Percentiles rank a stretch among this genome's conserved stretches.
Evolutionary conservation across 2,329 filamentous ascomycete species (phyloP).

Genomic region (Monosporascus sp.): DNA sequence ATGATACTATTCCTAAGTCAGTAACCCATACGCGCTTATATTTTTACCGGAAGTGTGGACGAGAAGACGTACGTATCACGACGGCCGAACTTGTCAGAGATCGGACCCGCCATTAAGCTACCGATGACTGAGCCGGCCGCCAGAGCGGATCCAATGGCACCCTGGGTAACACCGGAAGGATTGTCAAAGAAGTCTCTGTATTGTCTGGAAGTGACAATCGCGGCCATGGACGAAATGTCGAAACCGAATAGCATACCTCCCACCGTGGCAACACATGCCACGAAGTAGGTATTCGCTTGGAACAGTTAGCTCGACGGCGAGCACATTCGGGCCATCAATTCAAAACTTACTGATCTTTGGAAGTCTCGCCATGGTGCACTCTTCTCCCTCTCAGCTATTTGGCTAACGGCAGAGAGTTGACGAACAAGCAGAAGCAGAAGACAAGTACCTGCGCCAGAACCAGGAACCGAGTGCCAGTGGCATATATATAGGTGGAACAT

Average conservation of each 20-base stretch:
- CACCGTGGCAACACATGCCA: constrained; percentile 24
- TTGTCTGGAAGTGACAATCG: constrained; percentile 46
- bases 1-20: constrained; percentile 28
- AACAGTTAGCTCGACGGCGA: constrained; percentile 3
- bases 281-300: constrained; percentile 26
- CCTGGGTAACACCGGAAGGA: constrained; percentile 40
- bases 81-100: constrained; percentile 45
- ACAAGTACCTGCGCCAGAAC: neutral
- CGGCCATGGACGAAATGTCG: constrained; percentile 54
- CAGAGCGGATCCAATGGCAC: constrained; percentile 47
- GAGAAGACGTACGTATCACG: constrained; percentile 26
- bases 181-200: constrained; percentile 49
- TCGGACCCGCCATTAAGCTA: constrained; percentile 40
- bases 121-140: constrained; percentile 48
- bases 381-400: neutral
- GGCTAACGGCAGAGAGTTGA: neutral
- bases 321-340: neutral
- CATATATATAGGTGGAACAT: neutral
- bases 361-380: constrained; percentile 20
- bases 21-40: constrained; percentile 5
- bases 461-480: neutral
- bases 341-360: constrained; percentile 23
- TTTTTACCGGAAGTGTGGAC: too few species aligned
- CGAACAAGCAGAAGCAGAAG: neutral
- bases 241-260: constrained; percentile 42